Evolutionary conservation across 1,139 yeast genomes (phyloP).

Genomic region (Hyphopichia burtonii): DNA sequence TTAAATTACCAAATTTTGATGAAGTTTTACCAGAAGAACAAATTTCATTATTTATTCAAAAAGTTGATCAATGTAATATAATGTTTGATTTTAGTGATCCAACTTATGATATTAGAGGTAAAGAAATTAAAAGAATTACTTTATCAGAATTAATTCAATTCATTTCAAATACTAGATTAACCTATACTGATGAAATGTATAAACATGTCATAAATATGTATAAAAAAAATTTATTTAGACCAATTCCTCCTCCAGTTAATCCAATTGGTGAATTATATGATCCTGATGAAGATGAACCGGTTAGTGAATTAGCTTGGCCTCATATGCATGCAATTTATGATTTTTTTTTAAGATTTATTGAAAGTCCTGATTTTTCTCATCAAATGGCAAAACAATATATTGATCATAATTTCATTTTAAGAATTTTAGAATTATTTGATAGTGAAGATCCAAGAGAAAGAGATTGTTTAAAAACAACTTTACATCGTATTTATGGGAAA

Average conservation of each 20-base stretch:
- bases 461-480: conserved; percentile 89
- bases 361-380: conserved; percentile 92
- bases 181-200: conserved; percentile 90
- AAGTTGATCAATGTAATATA: conserved; percentile 91
- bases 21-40: conserved; percentile 89
- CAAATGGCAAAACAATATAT: conserved; percentile 90
- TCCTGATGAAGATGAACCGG: conserved; percentile 99
- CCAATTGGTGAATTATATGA: conserved; percentile 95
- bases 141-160: conserved; percentile 87
- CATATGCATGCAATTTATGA: conserved; percentile 98
- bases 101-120: conserved; percentile 85
- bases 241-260: conserved; percentile 97
- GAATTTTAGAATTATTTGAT: conserved; percentile 83
- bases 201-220: conserved; percentile 88
- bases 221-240: conserved; percentile 83
- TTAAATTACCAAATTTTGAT: conserved; percentile 82
- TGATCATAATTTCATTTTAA: conserved; percentile 84
- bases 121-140: conserved; percentile 84
- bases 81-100: conserved; percentile 95
- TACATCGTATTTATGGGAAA: conserved; percentile 95
- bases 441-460: conserved; percentile 97
- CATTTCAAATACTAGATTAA: conserved; percentile 75
- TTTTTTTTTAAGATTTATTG: conserved; percentile 87
- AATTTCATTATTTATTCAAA: conserved; percentile 75
- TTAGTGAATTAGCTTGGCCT: conserved; percentile 96